Conservation (phyloP, 768 basidiomycete genomes). For the Boletus reticulatus region DNA sequence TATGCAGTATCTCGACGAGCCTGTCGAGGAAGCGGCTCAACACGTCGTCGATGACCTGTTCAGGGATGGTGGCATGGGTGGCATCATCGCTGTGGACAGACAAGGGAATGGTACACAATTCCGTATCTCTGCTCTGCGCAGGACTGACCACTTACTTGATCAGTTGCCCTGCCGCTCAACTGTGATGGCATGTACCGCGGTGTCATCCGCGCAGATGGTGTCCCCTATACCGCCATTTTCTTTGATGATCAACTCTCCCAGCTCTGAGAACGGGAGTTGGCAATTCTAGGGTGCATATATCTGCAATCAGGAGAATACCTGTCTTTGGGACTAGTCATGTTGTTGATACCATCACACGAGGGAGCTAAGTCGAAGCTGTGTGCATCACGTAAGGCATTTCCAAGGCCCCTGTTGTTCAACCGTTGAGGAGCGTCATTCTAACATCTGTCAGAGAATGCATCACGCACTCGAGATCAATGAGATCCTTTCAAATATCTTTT, state of each 20-base stretch:
- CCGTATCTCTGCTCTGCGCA: conserved; percentile 5
- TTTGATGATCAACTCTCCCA: conserved; percentile 52
- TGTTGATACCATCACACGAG: too few species aligned
- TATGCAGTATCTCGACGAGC: conserved; percentile 57
- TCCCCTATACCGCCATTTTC: conserved; percentile 76
- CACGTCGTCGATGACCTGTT: conserved; percentile 58
- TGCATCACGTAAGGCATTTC: too few species aligned
- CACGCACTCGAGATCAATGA: background rate
- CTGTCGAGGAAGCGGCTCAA: conserved; percentile 53
- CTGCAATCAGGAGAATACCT: too few species aligned
- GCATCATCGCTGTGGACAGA: conserved; percentile 70
- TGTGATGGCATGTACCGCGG: conserved; percentile 84
- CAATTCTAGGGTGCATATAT: background rate
- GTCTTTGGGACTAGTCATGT: too few species aligned
- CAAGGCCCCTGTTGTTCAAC: too few species aligned
- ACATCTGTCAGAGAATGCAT: background rate
- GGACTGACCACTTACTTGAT: background rate
- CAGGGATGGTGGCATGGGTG: conserved; percentile 62
- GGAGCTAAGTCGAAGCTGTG: too few species aligned
- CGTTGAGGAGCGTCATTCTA: too few species aligned
- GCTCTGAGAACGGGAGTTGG: conserved; percentile 2
- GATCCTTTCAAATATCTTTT: background rate
- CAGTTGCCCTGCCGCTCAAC: conserved; percentile 74
- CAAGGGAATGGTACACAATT: conserved; percentile 57
- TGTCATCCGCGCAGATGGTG: conserved; percentile 64